Evolutionary conservation across 805 yeast genomes (phyloP), one percentile per base, ranked within the genome.

Genomic region (Candida verbasci): DNA sequence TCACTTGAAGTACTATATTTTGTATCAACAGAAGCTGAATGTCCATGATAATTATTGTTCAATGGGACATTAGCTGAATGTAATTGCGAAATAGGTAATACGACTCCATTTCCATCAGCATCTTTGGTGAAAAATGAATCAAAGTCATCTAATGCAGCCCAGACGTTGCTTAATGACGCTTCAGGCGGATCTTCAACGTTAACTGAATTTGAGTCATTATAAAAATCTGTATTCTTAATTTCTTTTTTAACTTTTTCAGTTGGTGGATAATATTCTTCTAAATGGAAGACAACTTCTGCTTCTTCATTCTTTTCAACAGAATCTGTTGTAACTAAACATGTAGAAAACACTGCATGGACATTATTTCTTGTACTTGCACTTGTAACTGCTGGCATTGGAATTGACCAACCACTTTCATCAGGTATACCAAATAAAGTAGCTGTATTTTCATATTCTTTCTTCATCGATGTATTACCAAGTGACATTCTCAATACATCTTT

Each of bases 371-470:
- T 86, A 11, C 85, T 76, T 0, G 95, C 83, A 0, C 96, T 87
- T 1, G 93, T 82, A 29, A 87, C 78, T 0, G 91, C 86, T 2
- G 98, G 96, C 91, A 86, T 84, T 2, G 97, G 95, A 34, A 94
- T 80, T 0, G 96, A 82, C 99, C 99, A 93, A 1, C 99, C 99
- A 50, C 83, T 80, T 9, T 86, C 95, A 43, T 85, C 91, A 0
- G 98, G 97, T 17, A 91, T 80, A 11, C 98, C 98, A 64, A 88
- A 94, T 38, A 93, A 65, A 0, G 97, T 87, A 0, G 93, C 88
- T 3, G 93, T 82, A 47, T 77, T 80, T 46, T 85, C 96, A 52
- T 82, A 84, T 45, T 86, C 94, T 44, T 82, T 85, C 48, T 83
- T 77, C 47, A 84, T 69, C 7, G 86, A 76, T 10, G 80, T 67